phyloP scores from a whole-genome alignment of 345 rosid genomes.

The Reutealis trisperma region DNA sequence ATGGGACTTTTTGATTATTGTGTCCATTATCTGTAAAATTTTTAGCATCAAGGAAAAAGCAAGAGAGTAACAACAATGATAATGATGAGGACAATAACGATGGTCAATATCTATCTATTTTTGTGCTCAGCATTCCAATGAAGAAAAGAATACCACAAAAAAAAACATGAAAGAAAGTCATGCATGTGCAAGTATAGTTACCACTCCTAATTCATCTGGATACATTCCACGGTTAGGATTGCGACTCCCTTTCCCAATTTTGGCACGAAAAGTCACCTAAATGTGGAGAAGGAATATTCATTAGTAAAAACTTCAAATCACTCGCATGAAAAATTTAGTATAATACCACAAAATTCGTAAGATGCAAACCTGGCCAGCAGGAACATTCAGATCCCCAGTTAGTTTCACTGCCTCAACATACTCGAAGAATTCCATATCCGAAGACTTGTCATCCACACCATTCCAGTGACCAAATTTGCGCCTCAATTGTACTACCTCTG shows the following conservation, averaged over 20 bases:
- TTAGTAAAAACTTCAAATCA: conserved; percentile 14
- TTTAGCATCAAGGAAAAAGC: neutral
- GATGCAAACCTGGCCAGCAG: conserved; percentile 85
- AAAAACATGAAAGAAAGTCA: conserved; percentile 21
- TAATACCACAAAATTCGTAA: conserved; percentile 1
- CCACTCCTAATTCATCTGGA: conserved; percentile 96
- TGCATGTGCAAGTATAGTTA: conserved; percentile 32
- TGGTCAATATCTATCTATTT: neutral
- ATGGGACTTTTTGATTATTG: neutral
- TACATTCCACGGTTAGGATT: conserved; percentile 58
- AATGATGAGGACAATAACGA: neutral
- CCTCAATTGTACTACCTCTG: conserved; percentile 88
- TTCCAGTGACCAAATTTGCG: conserved; percentile 89
- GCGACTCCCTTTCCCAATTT: conserved; percentile 73
- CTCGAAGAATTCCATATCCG: conserved; percentile 82
- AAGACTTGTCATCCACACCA: conserved; percentile 47
- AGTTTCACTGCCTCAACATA: conserved; percentile 96
- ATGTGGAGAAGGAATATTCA: conserved; percentile 21
- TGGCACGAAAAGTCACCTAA: conserved; percentile 98
- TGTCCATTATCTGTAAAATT: neutral
- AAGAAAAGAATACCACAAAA: neutral
- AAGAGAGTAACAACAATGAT: neutral
- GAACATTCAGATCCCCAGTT: conserved; percentile 98
- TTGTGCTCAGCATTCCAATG: neutral
- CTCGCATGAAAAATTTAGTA: conserved; percentile 1